Percentiles rank a stretch among this genome's conserved stretches.
These are phyloP conservation scores for Prinsepia uniflora DNA, from an alignment of 306 rosid genomes.

Conservation along the genomic window DNA sequence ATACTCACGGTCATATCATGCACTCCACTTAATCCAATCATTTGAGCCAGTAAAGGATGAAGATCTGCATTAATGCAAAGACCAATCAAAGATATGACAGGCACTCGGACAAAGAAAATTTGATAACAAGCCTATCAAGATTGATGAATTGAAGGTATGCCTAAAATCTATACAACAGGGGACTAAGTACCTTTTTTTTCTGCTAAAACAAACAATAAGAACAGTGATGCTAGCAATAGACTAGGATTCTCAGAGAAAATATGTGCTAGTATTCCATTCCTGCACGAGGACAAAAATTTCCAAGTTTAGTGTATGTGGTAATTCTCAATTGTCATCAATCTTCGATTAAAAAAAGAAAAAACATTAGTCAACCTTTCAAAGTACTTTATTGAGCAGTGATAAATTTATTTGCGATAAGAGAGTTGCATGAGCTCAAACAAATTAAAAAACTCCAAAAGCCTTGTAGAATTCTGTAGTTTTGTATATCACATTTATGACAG, in stretches of 20 bases:
- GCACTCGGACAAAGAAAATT: not conserved
- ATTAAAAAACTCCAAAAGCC: not conserved
- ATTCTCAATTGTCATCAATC: conserved; percentile 10
- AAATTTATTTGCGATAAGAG: not conserved
- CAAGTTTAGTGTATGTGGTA: conserved; percentile 1
- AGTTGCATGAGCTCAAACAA: not conserved
- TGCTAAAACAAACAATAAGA: conserved; percentile 51
- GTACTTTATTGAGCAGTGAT: conserved; percentile 6
- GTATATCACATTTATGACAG: too few relatives aligned
- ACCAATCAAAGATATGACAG: conserved; percentile 10
- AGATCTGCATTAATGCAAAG: conserved; percentile 52
- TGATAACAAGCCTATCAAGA: not conserved
- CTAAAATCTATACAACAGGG: not conserved
- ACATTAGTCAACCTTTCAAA: conserved; percentile 8
- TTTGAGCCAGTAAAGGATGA: conserved; percentile 42
- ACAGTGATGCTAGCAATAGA: conserved; percentile 50
- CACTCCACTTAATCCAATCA: conserved; percentile 35
- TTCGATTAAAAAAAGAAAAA: not conserved
- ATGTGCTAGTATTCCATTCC: conserved; percentile 56
- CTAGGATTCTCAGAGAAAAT: conserved; percentile 47
- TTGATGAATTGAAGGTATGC: not conserved
- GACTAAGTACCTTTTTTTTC: conserved; percentile 61
- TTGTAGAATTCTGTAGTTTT: not conserved
- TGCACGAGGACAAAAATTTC: conserved; percentile 32
- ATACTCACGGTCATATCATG: conserved; percentile 36